These are phyloP conservation scores for Fusarium globosum DNA, from an alignment of 2,329 filamentous ascomycete species.

Conservation along the genomic window DNA sequence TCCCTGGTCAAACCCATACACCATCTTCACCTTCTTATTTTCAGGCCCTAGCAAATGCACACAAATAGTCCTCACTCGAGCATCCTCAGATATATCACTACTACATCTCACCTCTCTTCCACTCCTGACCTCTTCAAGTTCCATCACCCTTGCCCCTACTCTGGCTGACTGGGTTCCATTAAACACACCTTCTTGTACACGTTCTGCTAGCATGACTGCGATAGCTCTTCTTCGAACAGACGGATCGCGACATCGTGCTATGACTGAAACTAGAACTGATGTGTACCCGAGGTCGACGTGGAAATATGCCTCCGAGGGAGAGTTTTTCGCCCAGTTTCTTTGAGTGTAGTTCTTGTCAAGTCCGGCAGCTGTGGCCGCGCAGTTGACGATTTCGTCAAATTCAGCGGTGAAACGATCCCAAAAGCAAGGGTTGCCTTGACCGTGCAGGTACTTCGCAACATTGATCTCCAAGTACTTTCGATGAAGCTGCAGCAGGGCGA, in stretches of 20 bases:
- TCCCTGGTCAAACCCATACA: constrained; percentile 15
- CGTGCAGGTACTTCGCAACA: constrained; percentile 8
- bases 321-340: neutral
- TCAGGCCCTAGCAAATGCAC: neutral
- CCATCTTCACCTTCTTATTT: neutral
- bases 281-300: constrained; percentile 27
- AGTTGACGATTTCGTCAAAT: constrained; percentile 8
- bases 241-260: constrained; percentile 25
- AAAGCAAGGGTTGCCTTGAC: constrained; percentile 26
- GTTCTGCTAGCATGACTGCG: constrained; percentile 16
- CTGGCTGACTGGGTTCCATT: constrained; percentile 10
- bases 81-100: neutral
- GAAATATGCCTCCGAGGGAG: neutral
- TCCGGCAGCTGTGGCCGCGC: neutral
- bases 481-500: constrained; percentile 23
- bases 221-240: constrained; percentile 11
- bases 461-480: constrained; percentile 20
- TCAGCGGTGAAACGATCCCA: constrained; percentile 19
- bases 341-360: neutral
- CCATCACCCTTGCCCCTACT: constrained; percentile 19
- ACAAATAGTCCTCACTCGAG: constrained; percentile 13
- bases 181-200: constrained; percentile 19
- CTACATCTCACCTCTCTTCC: constrained; percentile 1
- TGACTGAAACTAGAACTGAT: constrained; percentile 8
- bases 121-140: constrained; percentile 20